phyloP scores from a whole-genome alignment of 1,139 yeast genomes.

The Debaryomycetaceae sp. region DNA sequence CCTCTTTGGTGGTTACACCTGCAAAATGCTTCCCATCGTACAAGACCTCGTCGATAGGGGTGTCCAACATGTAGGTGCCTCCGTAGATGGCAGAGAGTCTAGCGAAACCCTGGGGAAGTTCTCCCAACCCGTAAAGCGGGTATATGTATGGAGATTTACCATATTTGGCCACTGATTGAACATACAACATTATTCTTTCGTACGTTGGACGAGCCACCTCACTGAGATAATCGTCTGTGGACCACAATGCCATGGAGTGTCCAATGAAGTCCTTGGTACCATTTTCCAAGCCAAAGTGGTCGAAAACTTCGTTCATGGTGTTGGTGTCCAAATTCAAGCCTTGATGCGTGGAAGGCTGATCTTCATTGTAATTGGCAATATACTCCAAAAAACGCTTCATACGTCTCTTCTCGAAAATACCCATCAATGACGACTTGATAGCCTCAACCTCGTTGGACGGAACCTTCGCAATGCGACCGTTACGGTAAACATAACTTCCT shows the following conservation, averaged over 20 bases:
- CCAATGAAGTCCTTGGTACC: slow-evolving; percentile 97
- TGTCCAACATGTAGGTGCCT: slow-evolving; percentile 97
- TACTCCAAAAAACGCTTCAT: slow-evolving; percentile 90
- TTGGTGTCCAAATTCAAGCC: slow-evolving; percentile 81
- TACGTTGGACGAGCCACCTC: slow-evolving; percentile 92
- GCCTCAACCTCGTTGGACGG: slow-evolving; percentile 94
- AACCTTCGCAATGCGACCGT: slow-evolving; percentile 89
- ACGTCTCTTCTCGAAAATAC: slow-evolving; percentile 92
- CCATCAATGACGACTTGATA: slow-evolving; percentile 87
- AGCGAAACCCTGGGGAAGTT: slow-evolving; percentile 97
- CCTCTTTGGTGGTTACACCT: slow-evolving; percentile 90
- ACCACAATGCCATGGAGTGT: slow-evolving; percentile 97
- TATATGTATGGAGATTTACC: slow-evolving; percentile 96
- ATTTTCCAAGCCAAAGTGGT: slow-evolving; percentile 84
- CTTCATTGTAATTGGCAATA: slow-evolving; percentile 79
- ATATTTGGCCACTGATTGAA: slow-evolving; percentile 87
- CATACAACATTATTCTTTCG: slow-evolving; percentile 80
- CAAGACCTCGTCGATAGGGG: slow-evolving; percentile 86
- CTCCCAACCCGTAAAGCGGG: slow-evolving; percentile 96
- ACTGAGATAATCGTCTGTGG: slow-evolving; percentile 83
- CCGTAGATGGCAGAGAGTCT: slow-evolving; percentile 96
- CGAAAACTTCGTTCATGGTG: slow-evolving; percentile 90
- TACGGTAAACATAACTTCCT: slow-evolving; percentile 91
- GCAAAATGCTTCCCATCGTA: slow-evolving; percentile 66
- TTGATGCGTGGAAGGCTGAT: slow-evolving; percentile 76